These are phyloP conservation scores for Trichosanthes cucumerina DNA, from an alignment of 306 rosid genomes.

Conservation along the genomic window DNA sequence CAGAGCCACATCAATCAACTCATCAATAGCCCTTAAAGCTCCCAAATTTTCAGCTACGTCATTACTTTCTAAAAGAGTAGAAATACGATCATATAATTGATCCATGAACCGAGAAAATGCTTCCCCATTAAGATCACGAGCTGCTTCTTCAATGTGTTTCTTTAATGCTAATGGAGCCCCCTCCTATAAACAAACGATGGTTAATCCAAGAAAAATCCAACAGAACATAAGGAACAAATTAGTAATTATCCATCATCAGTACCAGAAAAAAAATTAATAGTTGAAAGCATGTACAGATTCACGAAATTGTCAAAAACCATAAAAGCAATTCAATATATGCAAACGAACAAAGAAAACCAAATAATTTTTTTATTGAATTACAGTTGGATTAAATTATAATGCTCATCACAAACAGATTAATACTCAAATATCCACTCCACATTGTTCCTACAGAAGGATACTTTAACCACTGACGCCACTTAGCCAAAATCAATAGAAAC, in stretches of 20 bases:
- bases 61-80: slow-evolving; percentile 58
- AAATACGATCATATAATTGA: slow-evolving; percentile 80
- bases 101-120: slow-evolving; percentile 91
- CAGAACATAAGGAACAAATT: not conserved
- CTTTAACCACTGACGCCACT: not conserved
- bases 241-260: not conserved
- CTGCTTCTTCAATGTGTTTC: slow-evolving; percentile 88
- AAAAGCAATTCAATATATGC: not conserved
- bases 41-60: slow-evolving; percentile 85
- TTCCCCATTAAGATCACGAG: slow-evolving; percentile 89
- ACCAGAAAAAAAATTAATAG: not conserved
- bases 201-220: not conserved
- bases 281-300: not conserved
- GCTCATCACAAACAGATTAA: not conserved
- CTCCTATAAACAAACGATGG: slow-evolving; percentile 33
- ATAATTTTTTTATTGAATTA: not conserved
- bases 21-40: slow-evolving; percentile 92
- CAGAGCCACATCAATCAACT: slow-evolving; percentile 81
- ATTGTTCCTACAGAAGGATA: not conserved
- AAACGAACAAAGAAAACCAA: not conserved
- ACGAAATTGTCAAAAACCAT: not conserved
- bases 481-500: not conserved
- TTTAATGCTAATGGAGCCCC: slow-evolving; percentile 71
- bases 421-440: not conserved
- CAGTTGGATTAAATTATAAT: not conserved